Evolutionary conservation across 2,329 filamentous ascomycete genomes (phyloP).

Genomic region (Canariomyces notabilis): DNA sequence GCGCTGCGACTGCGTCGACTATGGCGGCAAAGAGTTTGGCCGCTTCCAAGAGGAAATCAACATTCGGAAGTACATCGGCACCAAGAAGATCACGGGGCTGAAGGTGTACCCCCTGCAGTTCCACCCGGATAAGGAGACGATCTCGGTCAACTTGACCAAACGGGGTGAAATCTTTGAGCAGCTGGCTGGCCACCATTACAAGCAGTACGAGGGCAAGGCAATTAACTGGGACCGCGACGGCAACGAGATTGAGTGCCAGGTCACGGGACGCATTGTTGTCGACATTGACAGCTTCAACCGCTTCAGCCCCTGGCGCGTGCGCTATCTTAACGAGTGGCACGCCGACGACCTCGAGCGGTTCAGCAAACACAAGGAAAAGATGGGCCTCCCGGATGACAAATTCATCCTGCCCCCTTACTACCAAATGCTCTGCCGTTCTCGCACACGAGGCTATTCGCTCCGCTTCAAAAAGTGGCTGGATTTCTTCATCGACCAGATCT

Average conservation of each 20-base stretch:
- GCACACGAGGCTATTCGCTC: slow-evolving; percentile 44
- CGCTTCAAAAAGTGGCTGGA: slow-evolving; percentile 46
- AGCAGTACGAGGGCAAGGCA: slow-evolving; percentile 38
- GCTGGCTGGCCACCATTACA: slow-evolving; percentile 44
- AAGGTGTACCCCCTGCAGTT: slow-evolving; percentile 41
- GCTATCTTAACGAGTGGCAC: slow-evolving; percentile 32
- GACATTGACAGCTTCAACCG: slow-evolving; percentile 36
- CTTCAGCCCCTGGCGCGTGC: slow-evolving; percentile 30
- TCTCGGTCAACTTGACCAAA: slow-evolving; percentile 32
- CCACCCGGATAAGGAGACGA: slow-evolving; percentile 36
- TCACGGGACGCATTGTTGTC: slow-evolving; percentile 35
- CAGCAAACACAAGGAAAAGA: slow-evolving; percentile 22
- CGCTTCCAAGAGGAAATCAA: slow-evolving; percentile 32
- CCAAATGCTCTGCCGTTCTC: slow-evolving; percentile 30
- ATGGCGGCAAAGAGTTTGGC: slow-evolving; percentile 44
- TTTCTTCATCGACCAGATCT: slow-evolving; percentile 43
- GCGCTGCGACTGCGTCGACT: slow-evolving; percentile 41
- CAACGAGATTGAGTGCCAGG: slow-evolving; percentile 30
- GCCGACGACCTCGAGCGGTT: slow-evolving; percentile 31
- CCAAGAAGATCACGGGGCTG: slow-evolving; percentile 39
- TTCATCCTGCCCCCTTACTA: slow-evolving; percentile 30
- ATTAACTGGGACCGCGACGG: slow-evolving; percentile 33
- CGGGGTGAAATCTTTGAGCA: slow-evolving; percentile 42
- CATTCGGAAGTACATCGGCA: slow-evolving; percentile 40
- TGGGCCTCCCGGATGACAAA: slow-evolving; percentile 19